Conservation (phyloP, 2,329 filamentous ascomycete species). For the Aaosphaeria pasadenensis region DNA sequence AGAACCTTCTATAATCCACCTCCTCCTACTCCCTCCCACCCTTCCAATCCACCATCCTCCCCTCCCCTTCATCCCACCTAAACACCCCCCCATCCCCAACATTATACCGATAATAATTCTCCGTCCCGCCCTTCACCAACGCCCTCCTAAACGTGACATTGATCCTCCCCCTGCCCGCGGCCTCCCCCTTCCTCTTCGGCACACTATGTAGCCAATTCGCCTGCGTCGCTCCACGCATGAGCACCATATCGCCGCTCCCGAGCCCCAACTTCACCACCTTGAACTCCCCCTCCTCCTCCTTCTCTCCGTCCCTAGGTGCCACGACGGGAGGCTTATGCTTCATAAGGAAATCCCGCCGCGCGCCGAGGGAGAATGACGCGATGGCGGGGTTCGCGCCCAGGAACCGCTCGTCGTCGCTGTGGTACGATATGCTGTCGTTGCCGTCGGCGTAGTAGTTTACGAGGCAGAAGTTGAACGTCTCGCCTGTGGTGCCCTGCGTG, state of each 20-base stretch:
- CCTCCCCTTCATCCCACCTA: conserved; percentile 59
- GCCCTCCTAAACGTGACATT: conserved; percentile 78
- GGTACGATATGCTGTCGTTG: conserved; percentile 73
- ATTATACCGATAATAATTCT: conserved; percentile 85
- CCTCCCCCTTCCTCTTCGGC: conserved; percentile 67
- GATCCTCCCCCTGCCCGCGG: conserved; percentile 59
- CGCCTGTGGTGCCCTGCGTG: conserved; percentile 65
- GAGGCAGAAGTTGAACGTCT: conserved; percentile 72
- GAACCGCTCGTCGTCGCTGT: conserved; percentile 78
- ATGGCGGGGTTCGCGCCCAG: conserved; percentile 68
- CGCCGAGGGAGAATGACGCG: conserved; percentile 71
- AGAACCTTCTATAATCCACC: no score
- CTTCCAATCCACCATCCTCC: conserved; percentile 50
- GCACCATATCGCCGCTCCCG: conserved; percentile 70
- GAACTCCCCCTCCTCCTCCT: conserved; percentile 36
- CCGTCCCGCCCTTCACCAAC: conserved; percentile 68
- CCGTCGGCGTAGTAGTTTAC: conserved; percentile 83
- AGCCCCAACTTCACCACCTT: conserved; percentile 53
- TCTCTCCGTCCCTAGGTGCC: no score
- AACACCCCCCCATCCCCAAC: conserved; percentile 68
- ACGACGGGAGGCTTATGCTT: conserved; percentile 69
- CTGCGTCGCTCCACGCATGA: conserved; percentile 76
- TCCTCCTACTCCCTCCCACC: not conserved
- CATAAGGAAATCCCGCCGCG: conserved; percentile 71
- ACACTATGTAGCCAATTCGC: conserved; percentile 72